Base-by-base conservation (phyloP, 1,139 yeast genomes). In the Arxiozyma slooffiae region DNA sequence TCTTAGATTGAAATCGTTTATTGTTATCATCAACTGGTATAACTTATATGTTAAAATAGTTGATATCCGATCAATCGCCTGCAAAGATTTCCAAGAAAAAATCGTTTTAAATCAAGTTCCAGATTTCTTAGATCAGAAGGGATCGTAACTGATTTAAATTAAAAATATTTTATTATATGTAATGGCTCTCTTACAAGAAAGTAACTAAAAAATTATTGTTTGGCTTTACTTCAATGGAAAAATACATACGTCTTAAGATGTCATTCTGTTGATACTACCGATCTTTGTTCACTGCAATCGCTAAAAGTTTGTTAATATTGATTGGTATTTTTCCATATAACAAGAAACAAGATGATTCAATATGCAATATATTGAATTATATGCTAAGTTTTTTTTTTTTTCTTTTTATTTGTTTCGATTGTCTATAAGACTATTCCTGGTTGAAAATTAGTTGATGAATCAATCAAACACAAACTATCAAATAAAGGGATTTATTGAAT, bases 71-170 rank as follows among this genome's bases (percentile, higher is more conserved):
- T 67, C 62, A 49, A 68, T 65, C 41, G 39, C 16, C 23, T 36
- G 22, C 18, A 41, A 49, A 34, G 79, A 75, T 54, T 82, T 71
- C 70, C 63, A 66, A 49, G 68, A 70, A 57, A 64, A 71, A 66
- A 87, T 86, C 81, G 95, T 96, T 64, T 71, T 81, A 64, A 75
- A 72, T 63, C 78, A 77, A 71, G 76, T 78, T 58, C 97, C 97
- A 66, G 82, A 88, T 59, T 85, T 85, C 64, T 66, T 80, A 64
- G 92, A 90, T 54, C 81, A 85, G 60, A 82, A 86, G 70, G 96
- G 96, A 54, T 79, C 75, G 76, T 79, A 80, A 68, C 75, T 89
- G 66, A 76, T 79, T 63, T 96, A 90, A 78, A 74, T 77, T 60
- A 75, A 85, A 64, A 96, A 97, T 57, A 75, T 90, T 65, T 67